A percentile compares a stretch with the other conserved stretches of the same genome.
These are phyloP conservation scores for Sugiyamaella valdiviana DNA, from an alignment of 805 yeast species.

Conservation along the genomic window DNA sequence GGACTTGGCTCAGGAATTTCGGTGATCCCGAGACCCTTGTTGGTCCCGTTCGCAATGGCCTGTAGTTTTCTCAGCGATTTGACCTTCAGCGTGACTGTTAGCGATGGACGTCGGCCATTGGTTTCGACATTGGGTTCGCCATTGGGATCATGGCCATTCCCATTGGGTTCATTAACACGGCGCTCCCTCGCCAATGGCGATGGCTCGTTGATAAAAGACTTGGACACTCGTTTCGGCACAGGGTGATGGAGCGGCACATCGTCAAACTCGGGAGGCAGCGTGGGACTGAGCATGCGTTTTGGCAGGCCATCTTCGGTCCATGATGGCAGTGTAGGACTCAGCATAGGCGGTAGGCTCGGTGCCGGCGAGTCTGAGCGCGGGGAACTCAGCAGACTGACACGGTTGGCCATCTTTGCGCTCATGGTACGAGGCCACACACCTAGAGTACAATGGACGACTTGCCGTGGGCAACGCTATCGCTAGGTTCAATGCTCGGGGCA, in stretches of 20 bases:
- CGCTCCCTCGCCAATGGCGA: neutral
- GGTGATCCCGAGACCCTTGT: conserved; percentile 7
- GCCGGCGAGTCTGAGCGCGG: conserved; percentile 2
- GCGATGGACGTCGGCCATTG: conserved; percentile 9
- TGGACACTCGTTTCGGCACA: conserved; percentile 11
- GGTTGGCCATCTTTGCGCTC: neutral
- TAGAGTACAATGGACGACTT: neutral
- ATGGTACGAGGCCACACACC: neutral
- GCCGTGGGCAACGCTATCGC: too few species aligned
- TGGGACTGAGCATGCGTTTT: conserved; percentile 34
- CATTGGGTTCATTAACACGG: neutral
- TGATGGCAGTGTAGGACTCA: conserved; percentile 35
- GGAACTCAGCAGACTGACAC: neutral
- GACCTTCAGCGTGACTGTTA: conserved; percentile 14
- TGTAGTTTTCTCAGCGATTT: neutral
- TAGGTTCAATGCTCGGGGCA: neutral
- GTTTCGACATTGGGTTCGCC: neutral
- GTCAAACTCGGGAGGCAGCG: conserved; percentile 33
- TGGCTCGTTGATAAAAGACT: neutral
- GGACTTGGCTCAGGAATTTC: neutral
- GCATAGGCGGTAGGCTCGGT: conserved; percentile 29
- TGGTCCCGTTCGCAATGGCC: neutral
- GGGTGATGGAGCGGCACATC: conserved; percentile 11
- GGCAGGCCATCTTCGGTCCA: conserved; percentile 29
- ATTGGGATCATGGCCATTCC: too few species aligned